Conservation (phyloP, 257 asterid genomes). For the Nicotiana paniculata region DNA sequence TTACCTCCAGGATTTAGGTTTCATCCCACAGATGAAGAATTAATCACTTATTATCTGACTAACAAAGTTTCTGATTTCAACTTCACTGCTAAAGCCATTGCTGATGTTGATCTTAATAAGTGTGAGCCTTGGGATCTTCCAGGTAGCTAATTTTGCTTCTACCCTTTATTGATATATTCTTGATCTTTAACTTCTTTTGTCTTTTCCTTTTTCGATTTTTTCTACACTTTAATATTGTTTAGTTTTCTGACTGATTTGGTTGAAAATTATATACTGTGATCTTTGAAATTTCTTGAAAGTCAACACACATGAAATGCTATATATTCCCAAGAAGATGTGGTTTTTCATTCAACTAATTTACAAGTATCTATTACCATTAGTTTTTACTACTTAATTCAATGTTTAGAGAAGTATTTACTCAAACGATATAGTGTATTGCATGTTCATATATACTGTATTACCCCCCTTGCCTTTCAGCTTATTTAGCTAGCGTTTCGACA, state of each 20-base stretch:
- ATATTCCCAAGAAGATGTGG: neutral
- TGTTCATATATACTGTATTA: no score
- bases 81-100: conserved; percentile 45
- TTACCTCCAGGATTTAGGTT: conserved; percentile 90
- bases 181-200: neutral
- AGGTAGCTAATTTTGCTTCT: conserved; percentile 28
- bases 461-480: no score
- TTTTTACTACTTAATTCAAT: neutral
- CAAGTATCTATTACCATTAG: neutral
- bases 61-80: conserved; percentile 56
- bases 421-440: no score
- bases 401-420: neutral
- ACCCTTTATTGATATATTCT: neutral
- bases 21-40: conserved; percentile 86
- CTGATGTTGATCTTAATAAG: conserved; percentile 73
- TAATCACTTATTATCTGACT: conserved; percentile 54
- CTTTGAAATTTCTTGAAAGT: no score
- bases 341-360: neutral
- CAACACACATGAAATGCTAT: neutral
- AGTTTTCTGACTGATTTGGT: no score
- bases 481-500: no score
- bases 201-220: no score
- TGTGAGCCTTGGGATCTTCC: conserved; percentile 96
- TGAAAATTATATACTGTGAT: no score
- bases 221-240: no score